Evolutionary conservation across 2,329 filamentous ascomycete species (phyloP).

Genomic region (Fusarium kyushuense): DNA sequence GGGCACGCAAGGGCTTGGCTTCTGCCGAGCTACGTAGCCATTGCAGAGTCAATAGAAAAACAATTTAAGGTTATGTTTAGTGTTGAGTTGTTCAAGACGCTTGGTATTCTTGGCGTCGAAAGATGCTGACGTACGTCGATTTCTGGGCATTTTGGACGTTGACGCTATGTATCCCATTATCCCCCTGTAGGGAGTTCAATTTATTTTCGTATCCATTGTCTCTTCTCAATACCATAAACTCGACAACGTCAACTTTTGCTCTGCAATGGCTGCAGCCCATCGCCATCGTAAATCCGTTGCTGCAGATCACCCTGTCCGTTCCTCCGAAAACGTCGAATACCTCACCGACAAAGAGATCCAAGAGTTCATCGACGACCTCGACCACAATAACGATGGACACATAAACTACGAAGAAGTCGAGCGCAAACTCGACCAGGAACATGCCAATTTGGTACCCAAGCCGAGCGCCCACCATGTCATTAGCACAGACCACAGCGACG

Average conservation of each 20-base stretch:
- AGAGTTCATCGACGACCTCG: conserved; percentile 64
- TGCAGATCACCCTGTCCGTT: conserved; percentile 46
- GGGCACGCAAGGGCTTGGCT: conserved; percentile 13
- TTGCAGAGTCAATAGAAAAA: neutral
- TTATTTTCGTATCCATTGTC: too few species aligned
- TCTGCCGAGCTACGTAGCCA: neutral
- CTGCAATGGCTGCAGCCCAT: conserved; percentile 11
- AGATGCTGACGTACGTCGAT: conserved; percentile 21
- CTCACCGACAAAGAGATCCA: conserved; percentile 63
- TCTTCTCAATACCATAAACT: rapidly evolving
- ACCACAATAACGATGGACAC: conserved; percentile 63
- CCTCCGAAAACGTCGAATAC: conserved; percentile 48
- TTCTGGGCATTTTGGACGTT: neutral
- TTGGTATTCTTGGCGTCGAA: conserved; percentile 24
- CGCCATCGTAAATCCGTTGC: conserved; percentile 26
- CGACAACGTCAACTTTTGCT: neutral
- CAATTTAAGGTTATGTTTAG: conserved; percentile 10
- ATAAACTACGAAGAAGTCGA: conserved; percentile 66
- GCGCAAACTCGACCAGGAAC: conserved; percentile 64
- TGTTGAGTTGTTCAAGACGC: conserved; percentile 25
- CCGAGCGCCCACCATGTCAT: conserved; percentile 60
- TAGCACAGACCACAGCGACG: conserved; percentile 51
- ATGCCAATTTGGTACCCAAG: conserved; percentile 63
- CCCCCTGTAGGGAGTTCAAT: neutral
- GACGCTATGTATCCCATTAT: neutral